Evolutionary conservation across 495 filamentous ascomycete species (phyloP), one percentile per base, ranked within the genome.

Genomic region (Podospora pseudopauciseta): DNA sequence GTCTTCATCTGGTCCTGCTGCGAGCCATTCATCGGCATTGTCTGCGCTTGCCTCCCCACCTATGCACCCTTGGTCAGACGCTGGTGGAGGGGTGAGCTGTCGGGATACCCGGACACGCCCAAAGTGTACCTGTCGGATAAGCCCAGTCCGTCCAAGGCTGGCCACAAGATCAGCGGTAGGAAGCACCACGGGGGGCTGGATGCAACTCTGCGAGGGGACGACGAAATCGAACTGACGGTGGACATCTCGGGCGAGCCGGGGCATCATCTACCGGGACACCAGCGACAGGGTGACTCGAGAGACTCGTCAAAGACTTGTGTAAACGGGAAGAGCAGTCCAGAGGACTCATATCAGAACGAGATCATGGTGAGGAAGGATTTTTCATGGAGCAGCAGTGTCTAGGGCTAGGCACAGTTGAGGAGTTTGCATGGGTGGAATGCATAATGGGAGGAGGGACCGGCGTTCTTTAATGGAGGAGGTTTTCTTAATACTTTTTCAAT

Each of bases 1-100:
- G 75, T 80, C 9, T 82, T 82, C 68, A 75, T 82, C 49, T 80
- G 80, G 76, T 80, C 80, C 4, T 78, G 76, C 57, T 74, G 79
- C 65, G 81, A 82, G 71, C 80, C 80, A 20, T 74, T 74, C 5
- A 70, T 82, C 28, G 81, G 78, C 32, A 79, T 82, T 39, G 69
- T 83, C 28, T 80, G 78, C 61, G 79, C 78, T 59, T 82, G 81
- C 65, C 72, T 83, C 56, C 79, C 80, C 4, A 79, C 76, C 65
- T 77, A 81, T 53, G 75, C 75, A 6, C 80, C 80, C 4, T 69
- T 81, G 1, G 71, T 74, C 5, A 75, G 75, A 9, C 67, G 74
- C n/a, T 65, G 56, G 64, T 70, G 66, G 67, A 23, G 20, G 18
- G n/a, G 44, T 28, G 5, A 58, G 63, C 39, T 28, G 53, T 27